phyloP scores from a whole-genome alignment of 202 grass and related monocot genomes.

The Saccharum hybrid region DNA sequence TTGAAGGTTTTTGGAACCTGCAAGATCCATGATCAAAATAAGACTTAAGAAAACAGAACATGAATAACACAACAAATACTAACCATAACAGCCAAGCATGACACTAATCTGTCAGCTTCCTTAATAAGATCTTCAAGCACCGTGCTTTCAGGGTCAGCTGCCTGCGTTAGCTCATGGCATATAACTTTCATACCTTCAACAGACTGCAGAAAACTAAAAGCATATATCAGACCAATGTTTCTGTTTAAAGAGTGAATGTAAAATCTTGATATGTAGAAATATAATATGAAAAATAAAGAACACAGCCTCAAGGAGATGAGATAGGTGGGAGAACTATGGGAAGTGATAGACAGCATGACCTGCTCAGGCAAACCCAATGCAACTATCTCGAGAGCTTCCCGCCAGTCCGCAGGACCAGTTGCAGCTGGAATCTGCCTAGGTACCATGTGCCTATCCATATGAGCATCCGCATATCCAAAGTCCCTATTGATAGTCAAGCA shows the following conservation, averaged over 20 bases:
- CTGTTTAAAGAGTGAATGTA: neutral
- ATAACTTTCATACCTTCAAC: conserved; percentile 99
- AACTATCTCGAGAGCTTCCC: conserved; percentile 95
- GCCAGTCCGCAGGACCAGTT: conserved; percentile 82
- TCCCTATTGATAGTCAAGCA: conserved; percentile 62
- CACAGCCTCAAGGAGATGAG: neutral
- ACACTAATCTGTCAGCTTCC: conserved; percentile 96
- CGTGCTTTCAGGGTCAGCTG: conserved; percentile 66
- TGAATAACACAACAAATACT: conserved; percentile 34
- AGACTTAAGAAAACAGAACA: conserved; percentile 34
- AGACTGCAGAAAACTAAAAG: conserved; percentile 67
- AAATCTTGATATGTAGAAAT: conserved; percentile 1
- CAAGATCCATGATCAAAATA: conserved; percentile 26
- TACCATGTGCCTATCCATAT: conserved; percentile 64
- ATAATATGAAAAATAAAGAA: conserved; percentile 14
- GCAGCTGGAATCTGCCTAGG: conserved; percentile 64
- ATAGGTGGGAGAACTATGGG: conserved; percentile 10
- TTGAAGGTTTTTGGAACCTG: conserved; percentile 97
- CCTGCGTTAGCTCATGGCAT: conserved; percentile 93
- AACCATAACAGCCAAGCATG: conserved; percentile 93
- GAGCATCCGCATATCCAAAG: conserved; percentile 67
- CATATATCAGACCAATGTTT: conserved; percentile 14
- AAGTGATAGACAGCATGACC: conserved; percentile 54
- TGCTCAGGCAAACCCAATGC: conserved; percentile 86
- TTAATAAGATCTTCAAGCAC: conserved; percentile 84